These are phyloP conservation scores for Serendipita sp. DNA, from an alignment of 768 basidiomycete genomes.

Conservation along the genomic window DNA sequence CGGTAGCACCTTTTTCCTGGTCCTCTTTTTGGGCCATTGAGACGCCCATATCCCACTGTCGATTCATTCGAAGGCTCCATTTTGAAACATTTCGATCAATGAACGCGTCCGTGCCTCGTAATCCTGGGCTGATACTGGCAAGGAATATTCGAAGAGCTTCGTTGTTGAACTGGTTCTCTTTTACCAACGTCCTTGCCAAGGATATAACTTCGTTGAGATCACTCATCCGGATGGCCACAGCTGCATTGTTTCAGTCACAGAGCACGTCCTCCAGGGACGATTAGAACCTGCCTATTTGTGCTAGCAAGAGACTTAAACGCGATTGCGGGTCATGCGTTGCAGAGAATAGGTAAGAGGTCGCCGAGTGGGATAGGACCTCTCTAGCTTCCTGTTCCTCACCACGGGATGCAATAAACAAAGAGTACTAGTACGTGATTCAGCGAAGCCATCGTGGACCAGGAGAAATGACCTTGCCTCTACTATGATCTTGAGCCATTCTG, in stretches of 20 bases:
- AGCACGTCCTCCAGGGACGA: conserved; percentile 5
- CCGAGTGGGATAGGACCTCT: background rate
- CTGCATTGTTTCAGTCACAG: conserved; percentile 24
- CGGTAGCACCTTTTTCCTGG: conserved; percentile 23
- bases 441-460: no score
- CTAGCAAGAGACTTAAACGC: conserved; percentile 59
- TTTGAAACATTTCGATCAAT: conserved; percentile 69
- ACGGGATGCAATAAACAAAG: background rate
- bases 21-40: conserved; percentile 46
- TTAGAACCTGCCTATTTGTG: conserved; percentile 48
- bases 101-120: conserved; percentile 57
- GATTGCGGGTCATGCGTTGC: conserved; percentile 30
- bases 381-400: background rate
- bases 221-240: conserved; percentile 49
- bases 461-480: background rate
- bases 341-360: background rate
- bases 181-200: conserved; percentile 61
- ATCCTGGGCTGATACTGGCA: conserved; percentile 55
- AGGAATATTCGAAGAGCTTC: conserved; percentile 67
- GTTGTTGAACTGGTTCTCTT: conserved; percentile 68
- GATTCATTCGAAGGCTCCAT: conserved; percentile 5
- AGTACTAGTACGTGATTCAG: background rate
- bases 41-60: conserved; percentile 28
- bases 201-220: conserved; percentile 48
- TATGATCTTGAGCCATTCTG: conserved; percentile 74